Base-by-base conservation (phyloP, 345 rosid species). In the Ceriops zippeliana region DNA sequence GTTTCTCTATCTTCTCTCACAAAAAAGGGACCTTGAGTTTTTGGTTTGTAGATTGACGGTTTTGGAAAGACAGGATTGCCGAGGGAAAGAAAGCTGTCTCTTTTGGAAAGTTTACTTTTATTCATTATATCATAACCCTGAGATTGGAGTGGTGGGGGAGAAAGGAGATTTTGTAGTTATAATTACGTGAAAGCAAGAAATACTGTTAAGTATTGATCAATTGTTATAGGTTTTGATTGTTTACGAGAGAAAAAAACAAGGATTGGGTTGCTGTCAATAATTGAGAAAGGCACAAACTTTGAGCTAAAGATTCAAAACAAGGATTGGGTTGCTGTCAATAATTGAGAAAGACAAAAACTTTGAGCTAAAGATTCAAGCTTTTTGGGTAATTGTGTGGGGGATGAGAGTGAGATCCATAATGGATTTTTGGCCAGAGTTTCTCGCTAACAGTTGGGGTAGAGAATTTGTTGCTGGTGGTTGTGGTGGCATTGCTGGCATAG, bases 371-470 rank as follows among this genome's bases (percentile, higher is more conserved):
- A 11, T 6, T 16, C 15, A 49, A 13, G 19, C 49, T 42, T 42
- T 2, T 42, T 13, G 49, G 49, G 49, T 13, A 2, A 2, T 13
- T 42, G 0, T 38, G 59, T 22, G 71, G 58, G 61, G 71, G 5
- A 67, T 61, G 73, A 57, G 69, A 69, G 62, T 26, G 32, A 57
- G 76, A 59, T 8, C 28, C 35, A 52, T 8, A 24, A 91, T 91
- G 99, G 97, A 91, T 75, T 91, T 88, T 72, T 89, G 96, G 97
- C 99, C 96, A 10, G 93, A 91, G 80, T 95, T 89, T 81, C 81
- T 95, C 65, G 96, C 97, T 17, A 85, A 63, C 70, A 89, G 90
- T 66, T 88, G 88, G 88, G 97, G 96, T 1, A 81, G 69, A 69
- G 97, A 95, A 67, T 90, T 89, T 79, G 91, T 91, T 54, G 99